A percentile compares a stretch with the other conserved stretches of the same genome.
phyloP scores from a whole-genome alignment of 2,329 filamentous ascomycete genomes.

The Drechslerella dactyloides region DNA sequence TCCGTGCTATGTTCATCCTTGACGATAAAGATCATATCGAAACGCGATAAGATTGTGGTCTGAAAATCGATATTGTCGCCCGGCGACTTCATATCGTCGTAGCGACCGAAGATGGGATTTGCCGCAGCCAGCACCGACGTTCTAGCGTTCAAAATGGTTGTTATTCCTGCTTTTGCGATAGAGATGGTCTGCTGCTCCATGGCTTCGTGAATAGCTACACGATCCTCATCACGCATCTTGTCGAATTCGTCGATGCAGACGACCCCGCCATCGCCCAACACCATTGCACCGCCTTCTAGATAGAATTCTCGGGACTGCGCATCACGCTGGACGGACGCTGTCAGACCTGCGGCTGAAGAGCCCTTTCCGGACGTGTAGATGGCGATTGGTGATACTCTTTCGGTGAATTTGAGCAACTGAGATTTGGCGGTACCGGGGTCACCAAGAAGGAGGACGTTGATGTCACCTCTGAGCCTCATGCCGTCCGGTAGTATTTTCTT shows the following conservation, averaged over 20 bases:
- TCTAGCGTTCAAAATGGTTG: conserved; percentile 92
- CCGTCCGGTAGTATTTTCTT: conserved; percentile 98
- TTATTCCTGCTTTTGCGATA: conserved; percentile 97
- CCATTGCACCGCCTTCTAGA: conserved; percentile 97
- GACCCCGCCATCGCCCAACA: conserved; percentile 92
- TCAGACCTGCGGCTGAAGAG: conserved; percentile 95
- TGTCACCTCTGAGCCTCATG: conserved; percentile 96
- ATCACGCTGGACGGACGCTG: conserved; percentile 93
- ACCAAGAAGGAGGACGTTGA: conserved; percentile 94
- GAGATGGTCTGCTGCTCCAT: conserved; percentile 99
- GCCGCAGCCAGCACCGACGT: conserved; percentile 95
- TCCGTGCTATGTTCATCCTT: conserved; percentile 89
- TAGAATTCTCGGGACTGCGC: conserved; percentile 94
- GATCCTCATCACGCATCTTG: conserved; percentile 98
- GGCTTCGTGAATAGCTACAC: conserved; percentile 97
- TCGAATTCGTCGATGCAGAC: conserved; percentile 99
- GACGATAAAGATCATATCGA: conserved; percentile 99
- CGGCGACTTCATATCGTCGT: conserved; percentile 96
- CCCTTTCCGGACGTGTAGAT: conserved; percentile 99
- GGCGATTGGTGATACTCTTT: conserved; percentile 92
- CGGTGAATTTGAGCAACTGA: conserved; percentile 94
- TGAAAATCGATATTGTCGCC: conserved; percentile 99
- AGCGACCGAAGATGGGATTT: conserved; percentile 96
- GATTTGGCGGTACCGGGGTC: conserved; percentile 98
- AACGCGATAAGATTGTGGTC: conserved; percentile 95